Conservation (phyloP, 768 basidiomycete genomes). For the Lactifluus pinguis region DNA sequence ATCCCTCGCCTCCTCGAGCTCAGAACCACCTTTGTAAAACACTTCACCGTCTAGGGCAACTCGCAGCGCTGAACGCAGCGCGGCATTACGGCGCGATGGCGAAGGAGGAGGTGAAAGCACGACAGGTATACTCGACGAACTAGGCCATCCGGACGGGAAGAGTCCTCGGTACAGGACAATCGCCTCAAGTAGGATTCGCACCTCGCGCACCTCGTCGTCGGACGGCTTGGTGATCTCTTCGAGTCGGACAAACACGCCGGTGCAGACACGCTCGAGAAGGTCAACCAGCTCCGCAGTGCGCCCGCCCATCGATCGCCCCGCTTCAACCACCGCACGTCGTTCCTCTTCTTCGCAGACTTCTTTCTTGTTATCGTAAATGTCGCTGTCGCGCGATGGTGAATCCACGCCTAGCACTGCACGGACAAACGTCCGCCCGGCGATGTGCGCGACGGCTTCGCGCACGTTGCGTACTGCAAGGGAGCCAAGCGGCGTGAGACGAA, state of each 20-base stretch:
- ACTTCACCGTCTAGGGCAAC: conserved; percentile 45
- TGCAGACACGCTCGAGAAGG: conserved; percentile 40
- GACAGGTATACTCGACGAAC: conserved; percentile 23
- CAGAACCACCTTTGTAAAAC: conserved; percentile 31
- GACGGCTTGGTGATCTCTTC: conserved; percentile 24
- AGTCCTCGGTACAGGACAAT: conserved; percentile 52
- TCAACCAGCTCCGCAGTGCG: conserved; percentile 43
- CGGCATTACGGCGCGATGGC: conserved; percentile 32
- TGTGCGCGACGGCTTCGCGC: conserved; percentile 41
- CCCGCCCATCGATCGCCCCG: conserved; percentile 58
- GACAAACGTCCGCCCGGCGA: conserved; percentile 50
- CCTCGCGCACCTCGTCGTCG: conserved; percentile 36
- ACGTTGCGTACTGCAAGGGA: conserved; percentile 44
- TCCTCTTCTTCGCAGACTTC: conserved; percentile 30
- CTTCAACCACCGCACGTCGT: conserved; percentile 43
- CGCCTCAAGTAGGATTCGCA: conserved; percentile 51
- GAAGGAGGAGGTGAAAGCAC: conserved; percentile 56
- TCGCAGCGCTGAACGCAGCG: conserved; percentile 38
- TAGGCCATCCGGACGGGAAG: conserved; percentile 34
- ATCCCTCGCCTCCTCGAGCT: conserved; percentile 67
- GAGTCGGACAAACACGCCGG: conserved; percentile 22
- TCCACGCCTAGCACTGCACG: conserved; percentile 28
- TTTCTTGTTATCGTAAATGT: conserved; percentile 25
- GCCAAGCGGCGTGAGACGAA: conserved; percentile 31
- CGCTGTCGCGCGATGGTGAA: conserved; percentile 9